Conservation (phyloP, 2,329 filamentous ascomycete genomes). For the Mollisia scopiformis region DNA sequence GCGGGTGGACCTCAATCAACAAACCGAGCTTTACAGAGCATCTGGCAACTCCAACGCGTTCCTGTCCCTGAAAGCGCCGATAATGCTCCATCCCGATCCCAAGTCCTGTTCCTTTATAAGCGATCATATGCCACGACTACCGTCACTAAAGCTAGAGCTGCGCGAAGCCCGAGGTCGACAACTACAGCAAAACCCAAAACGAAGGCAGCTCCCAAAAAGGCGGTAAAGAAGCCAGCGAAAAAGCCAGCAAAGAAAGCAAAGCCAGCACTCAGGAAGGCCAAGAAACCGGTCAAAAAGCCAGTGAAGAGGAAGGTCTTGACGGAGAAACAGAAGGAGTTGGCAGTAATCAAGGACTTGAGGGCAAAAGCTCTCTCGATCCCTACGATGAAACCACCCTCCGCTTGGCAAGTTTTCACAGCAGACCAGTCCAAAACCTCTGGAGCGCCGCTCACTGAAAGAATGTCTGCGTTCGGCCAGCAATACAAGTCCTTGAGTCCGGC, state of each 20-base stretch:
- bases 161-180: constrained; percentile 30
- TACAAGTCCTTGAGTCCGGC: constrained; percentile 38
- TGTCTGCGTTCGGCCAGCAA: constrained; percentile 11
- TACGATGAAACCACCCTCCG: constrained; percentile 36
- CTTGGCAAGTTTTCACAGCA: constrained; percentile 23
- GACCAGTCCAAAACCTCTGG: not conserved
- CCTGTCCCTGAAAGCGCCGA: constrained; percentile 17
- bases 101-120: constrained; percentile 5
- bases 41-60: constrained; percentile 32
- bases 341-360: constrained; percentile 28
- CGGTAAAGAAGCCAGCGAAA: constrained; percentile 32
- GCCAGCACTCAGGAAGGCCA: constrained; percentile 15
- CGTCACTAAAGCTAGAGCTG: constrained; percentile 25
- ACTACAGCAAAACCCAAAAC: constrained; percentile 16
- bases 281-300: constrained; percentile 31
- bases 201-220: constrained; percentile 26
- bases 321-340: constrained; percentile 32
- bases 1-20: constrained; percentile 30
- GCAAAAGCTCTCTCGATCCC: constrained; percentile 34
- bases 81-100: constrained; percentile 16
- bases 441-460: not conserved
- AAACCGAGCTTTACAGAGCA: constrained; percentile 27
- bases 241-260: constrained; percentile 26
- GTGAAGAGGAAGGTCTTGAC: constrained; percentile 23
- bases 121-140: constrained; percentile 32